phyloP scores from a whole-genome alignment of 352 stramenopile species.

The Phytophthora meadii region DNA sequence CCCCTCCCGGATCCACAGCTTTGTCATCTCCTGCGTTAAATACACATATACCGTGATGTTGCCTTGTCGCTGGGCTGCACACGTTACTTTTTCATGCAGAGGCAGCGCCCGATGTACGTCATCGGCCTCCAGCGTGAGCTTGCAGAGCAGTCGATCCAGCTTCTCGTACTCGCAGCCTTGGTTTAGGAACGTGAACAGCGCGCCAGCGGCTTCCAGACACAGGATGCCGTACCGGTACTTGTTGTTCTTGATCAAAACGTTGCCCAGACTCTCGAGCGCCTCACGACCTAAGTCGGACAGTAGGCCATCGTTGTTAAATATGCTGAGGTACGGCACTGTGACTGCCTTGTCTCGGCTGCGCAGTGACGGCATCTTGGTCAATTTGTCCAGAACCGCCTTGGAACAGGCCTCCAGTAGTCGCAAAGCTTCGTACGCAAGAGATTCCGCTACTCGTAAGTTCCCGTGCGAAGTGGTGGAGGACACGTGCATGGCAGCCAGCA shows the following conservation, averaged over 20 bases:
- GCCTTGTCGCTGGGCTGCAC: constrained; percentile 68
- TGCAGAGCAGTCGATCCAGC: constrained; percentile 75
- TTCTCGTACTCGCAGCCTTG: constrained; percentile 80
- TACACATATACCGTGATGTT: constrained; percentile 90
- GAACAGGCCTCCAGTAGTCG: constrained; percentile 74
- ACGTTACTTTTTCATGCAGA: constrained; percentile 83
- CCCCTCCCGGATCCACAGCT: constrained; percentile 80
- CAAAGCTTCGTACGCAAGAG: constrained; percentile 78
- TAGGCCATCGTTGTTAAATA: constrained; percentile 83
- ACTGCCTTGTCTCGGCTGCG: constrained; percentile 20
- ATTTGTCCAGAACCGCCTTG: constrained; percentile 23
- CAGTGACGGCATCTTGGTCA: constrained; percentile 30
- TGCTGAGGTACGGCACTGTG: constrained; percentile 47
- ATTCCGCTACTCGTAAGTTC: constrained; percentile 68
- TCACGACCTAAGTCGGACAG: constrained; percentile 77
- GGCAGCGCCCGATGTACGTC: constrained; percentile 77
- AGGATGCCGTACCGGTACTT: constrained; percentile 89
- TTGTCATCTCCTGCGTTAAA: constrained; percentile 80
- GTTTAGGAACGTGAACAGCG: constrained; percentile 73
- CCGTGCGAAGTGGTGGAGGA: constrained; percentile 45
- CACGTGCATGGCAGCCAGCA: constrained; percentile 69
- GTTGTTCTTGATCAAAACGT: constrained; percentile 85
- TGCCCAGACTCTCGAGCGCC: constrained; percentile 71
- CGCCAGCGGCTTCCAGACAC: constrained; percentile 74
- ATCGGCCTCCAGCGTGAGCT: constrained; percentile 76